Percentiles rank a stretch among this genome's conserved stretches.
Conservation (phyloP, 306 rosid genomes). For the Citrullus colocynthis region DNA sequence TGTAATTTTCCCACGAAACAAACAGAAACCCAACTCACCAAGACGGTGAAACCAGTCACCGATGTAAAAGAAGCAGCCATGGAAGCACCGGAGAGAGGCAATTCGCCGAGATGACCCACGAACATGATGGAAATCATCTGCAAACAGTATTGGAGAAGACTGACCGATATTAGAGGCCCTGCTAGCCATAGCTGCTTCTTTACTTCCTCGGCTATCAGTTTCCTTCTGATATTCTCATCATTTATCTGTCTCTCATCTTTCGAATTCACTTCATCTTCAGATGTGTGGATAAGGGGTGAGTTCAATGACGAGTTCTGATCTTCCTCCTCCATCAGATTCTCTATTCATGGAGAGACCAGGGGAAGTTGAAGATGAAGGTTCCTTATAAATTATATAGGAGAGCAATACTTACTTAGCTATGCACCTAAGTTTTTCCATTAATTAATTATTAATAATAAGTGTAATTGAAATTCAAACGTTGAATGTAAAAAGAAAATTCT, state of each 20-base stretch:
- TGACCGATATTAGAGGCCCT: constrained; percentile 49
- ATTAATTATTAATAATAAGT: no score
- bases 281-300: not conserved
- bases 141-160: constrained; percentile 29
- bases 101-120: constrained; percentile 56
- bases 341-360: no score
- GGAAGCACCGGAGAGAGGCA: constrained; percentile 54
- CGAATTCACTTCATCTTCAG: not conserved
- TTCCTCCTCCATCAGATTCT: not conserved
- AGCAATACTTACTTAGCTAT: no score
- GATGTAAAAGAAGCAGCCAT: constrained; percentile 66
- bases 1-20: not conserved
- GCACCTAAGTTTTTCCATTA: no score
- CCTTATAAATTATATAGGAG: no score
- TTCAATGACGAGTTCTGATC: not conserved
- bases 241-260: not conserved
- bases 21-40: constrained; percentile 27
- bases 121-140: constrained; percentile 67
- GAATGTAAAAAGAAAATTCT: no score
- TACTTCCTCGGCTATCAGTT: constrained; percentile 25
- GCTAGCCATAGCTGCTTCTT: constrained; percentile 75
- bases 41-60: constrained; percentile 60
- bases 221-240: not conserved
- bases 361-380: no score
- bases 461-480: no score